Conservation (phyloP, 805 yeast species). For the Yamadazyma paraphyllophila region DNA sequence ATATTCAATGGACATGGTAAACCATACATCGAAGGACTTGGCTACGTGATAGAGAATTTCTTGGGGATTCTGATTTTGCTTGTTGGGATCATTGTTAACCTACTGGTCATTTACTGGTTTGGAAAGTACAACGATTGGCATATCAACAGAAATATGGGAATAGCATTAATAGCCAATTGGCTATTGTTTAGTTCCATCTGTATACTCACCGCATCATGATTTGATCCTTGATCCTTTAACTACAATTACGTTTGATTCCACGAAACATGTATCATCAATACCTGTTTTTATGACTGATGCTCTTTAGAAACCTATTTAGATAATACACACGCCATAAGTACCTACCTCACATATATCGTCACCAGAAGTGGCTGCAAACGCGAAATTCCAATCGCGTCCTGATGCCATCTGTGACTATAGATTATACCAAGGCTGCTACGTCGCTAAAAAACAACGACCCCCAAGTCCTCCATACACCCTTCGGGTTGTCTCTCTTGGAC, state of each 20-base stretch:
- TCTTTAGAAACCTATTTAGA: too few species aligned
- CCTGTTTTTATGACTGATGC: too few species aligned
- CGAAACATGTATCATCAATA: too few species aligned
- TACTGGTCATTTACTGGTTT: constrained; percentile 18
- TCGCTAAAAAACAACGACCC: constrained; percentile 1
- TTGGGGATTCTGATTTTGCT: constrained; percentile 21
- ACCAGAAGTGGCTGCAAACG: constrained; percentile 4
- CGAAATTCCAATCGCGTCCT: constrained; percentile 2
- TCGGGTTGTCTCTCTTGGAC: constrained; percentile 61
- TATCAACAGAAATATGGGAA: constrained; percentile 35
- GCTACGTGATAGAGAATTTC: constrained; percentile 14
- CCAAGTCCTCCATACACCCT: constrained; percentile 42
- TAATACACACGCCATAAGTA: too few species aligned
- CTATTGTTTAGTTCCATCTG: constrained; percentile 24
- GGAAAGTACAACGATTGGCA: constrained; percentile 29
- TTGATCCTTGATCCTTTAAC: too few species aligned
- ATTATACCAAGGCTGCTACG: background rate
- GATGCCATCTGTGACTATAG: constrained; percentile 6
- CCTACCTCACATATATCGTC: too few species aligned
- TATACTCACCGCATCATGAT: constrained; percentile 17
- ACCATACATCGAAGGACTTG: constrained; percentile 2
- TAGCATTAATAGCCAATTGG: constrained; percentile 31
- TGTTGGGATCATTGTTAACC: constrained; percentile 21
- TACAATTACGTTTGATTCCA: too few species aligned
- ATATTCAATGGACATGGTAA: constrained; percentile 10